phyloP scores from a whole-genome alignment of 371 early-diverging fungal genomes.

The Coemansia sp. region DNA sequence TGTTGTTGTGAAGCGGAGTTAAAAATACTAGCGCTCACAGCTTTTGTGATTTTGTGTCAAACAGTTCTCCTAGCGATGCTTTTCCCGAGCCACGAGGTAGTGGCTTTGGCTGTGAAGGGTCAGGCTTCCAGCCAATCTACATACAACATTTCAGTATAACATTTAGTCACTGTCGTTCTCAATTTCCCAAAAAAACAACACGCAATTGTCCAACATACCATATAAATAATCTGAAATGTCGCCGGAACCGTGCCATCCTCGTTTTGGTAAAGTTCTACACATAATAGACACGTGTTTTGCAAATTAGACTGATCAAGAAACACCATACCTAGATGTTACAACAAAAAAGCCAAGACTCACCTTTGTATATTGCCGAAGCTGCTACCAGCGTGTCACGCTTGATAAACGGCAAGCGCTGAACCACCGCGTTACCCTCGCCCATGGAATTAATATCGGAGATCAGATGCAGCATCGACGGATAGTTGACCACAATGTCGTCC shows the following conservation, averaged over 20 bases:
- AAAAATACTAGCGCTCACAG: not conserved
- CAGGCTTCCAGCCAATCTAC: slow-evolving; percentile 71
- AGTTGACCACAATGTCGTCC: slow-evolving; percentile 88
- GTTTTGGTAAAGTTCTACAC: slow-evolving; percentile 79
- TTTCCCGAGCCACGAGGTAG: slow-evolving; percentile 57
- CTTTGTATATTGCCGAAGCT: slow-evolving; percentile 84
- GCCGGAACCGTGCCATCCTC: slow-evolving; percentile 90
- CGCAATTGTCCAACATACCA: slow-evolving; percentile 58
- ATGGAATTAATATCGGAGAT: slow-evolving; percentile 87
- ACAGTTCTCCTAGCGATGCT: slow-evolving; percentile 52
- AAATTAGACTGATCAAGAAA: not conserved
- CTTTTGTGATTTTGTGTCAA: slow-evolving; percentile 12
- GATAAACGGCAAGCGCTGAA: slow-evolving; percentile 66
- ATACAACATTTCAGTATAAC: not conserved
- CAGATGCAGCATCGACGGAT: slow-evolving; percentile 89
- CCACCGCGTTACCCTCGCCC: slow-evolving; percentile 93
- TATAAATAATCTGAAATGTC: slow-evolving; percentile 86
- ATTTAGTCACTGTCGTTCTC: not conserved
- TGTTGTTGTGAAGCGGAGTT: not conserved
- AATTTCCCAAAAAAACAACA: not conserved
- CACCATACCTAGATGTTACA: not conserved
- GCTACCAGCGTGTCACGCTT: slow-evolving; percentile 82
- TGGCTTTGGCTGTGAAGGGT: slow-evolving; percentile 63
- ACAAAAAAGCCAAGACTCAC: slow-evolving; percentile 49
- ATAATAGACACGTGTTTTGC: not conserved